A percentile compares a stretch with the other conserved stretches of the same genome.
phyloP scores from a whole-genome alignment of 192 early-diverging fungal species.

The Linnemannia exigua region DNA sequence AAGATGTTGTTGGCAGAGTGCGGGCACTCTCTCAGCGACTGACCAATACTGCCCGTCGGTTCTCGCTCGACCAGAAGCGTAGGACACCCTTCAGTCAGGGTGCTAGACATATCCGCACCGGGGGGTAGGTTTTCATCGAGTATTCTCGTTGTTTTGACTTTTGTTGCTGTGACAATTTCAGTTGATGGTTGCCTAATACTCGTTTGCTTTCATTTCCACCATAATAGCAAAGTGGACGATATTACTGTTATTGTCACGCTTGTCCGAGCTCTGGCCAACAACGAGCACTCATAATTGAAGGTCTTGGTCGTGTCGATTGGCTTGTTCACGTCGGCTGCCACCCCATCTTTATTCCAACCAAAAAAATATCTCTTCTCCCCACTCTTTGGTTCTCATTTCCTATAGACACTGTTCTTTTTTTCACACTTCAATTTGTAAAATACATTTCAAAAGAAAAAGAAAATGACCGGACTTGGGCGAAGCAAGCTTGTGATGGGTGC shows the following conservation, averaged over 20 bases:
- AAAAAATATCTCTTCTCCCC: not conserved
- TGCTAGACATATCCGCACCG: conserved; percentile 60
- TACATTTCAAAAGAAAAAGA: not conserved
- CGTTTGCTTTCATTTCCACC: not conserved
- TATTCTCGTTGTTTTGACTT: not conserved
- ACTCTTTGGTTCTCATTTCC: not conserved
- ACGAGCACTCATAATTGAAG: conserved; percentile 10
- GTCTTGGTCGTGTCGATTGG: not conserved
- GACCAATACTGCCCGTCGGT: conserved; percentile 66
- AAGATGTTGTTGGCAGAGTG: conserved; percentile 57
- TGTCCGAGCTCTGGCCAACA: conserved; percentile 42
- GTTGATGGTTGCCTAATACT: not conserved
- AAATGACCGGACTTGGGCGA: not conserved
- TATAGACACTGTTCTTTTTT: not conserved
- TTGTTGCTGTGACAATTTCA: not conserved
- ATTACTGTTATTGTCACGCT: conserved; percentile 70
- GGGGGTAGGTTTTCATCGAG: conserved; percentile 60
- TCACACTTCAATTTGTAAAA: not conserved
- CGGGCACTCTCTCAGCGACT: conserved; percentile 62
- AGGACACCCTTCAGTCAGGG: conserved; percentile 65
- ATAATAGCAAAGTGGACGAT: conserved; percentile 68
- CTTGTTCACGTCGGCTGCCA: not conserved
- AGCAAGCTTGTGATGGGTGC: not conserved
- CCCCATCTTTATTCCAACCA: not conserved
- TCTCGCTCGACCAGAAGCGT: conserved; percentile 64